Evolutionary conservation across 2,329 filamentous ascomycete genomes (phyloP).

Genomic region (Hymenoscyphus salicellus): DNA sequence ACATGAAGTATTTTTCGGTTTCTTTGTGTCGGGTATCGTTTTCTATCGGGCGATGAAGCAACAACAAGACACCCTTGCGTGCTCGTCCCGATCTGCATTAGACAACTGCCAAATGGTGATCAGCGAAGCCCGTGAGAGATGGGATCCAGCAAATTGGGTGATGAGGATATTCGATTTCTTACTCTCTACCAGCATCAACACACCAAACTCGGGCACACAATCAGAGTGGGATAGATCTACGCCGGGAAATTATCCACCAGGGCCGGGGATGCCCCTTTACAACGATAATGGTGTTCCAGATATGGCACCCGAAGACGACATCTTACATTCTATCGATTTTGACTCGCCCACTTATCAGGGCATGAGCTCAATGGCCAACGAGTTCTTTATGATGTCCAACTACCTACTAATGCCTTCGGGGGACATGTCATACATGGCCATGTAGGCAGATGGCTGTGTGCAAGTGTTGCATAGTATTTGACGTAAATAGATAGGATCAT

Average conservation of each 20-base stretch:
- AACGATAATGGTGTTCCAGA: slow-evolving; percentile 7
- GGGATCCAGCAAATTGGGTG: slow-evolving; percentile 15
- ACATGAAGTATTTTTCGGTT: slow-evolving; percentile 9
- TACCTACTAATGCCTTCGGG: slow-evolving; percentile 10
- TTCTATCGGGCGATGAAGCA: slow-evolving; percentile 12
- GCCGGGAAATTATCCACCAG: neutral
- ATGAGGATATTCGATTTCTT: slow-evolving; percentile 16
- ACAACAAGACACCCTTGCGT: slow-evolving; percentile 3
- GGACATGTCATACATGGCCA: slow-evolving; percentile 10
- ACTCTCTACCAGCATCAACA: slow-evolving; percentile 12
- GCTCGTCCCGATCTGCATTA: slow-evolving; percentile 7
- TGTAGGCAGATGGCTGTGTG: slow-evolving; percentile 20
- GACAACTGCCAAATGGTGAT: slow-evolving; percentile 16
- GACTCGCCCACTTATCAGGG: slow-evolving; percentile 10
- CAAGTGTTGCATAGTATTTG: too few relatives aligned
- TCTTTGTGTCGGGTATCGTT: slow-evolving; percentile 14
- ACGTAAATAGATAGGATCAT: too few relatives aligned
- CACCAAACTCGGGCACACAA: neutral
- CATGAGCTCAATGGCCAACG: slow-evolving; percentile 12
- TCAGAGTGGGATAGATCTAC: neutral
- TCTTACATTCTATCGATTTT: slow-evolving; percentile 13
- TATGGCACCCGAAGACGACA: slow-evolving; percentile 9
- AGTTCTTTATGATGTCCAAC: slow-evolving; percentile 13
- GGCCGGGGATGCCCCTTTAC: slow-evolving; percentile 1
- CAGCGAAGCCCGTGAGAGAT: slow-evolving; percentile 13